phyloP scores from a whole-genome alignment of 2,329 filamentous ascomycete species.

The Metarhizium brunneum region DNA sequence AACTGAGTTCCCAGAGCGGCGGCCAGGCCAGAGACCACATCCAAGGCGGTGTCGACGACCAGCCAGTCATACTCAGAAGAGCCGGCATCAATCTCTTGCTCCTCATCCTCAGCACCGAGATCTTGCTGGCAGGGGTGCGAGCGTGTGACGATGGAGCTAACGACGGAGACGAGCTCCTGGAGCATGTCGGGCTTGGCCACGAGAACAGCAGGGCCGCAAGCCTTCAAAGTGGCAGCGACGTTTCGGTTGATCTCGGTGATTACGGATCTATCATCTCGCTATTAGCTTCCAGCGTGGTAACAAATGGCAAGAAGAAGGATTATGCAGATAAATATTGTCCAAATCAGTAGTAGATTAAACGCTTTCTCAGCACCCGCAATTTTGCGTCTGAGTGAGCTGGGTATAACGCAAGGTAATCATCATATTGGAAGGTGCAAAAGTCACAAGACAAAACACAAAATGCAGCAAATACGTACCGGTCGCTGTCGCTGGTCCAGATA shows the following conservation, averaged over 20 bases:
- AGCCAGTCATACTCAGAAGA: conserved; percentile 97
- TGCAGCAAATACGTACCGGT: conserved; percentile 61
- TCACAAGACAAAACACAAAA: conserved; percentile 3
- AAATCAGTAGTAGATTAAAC: conserved; percentile 32
- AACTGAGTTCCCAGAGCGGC: conserved; percentile 75
- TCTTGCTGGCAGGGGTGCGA: conserved; percentile 91
- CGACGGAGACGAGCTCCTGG: conserved; percentile 64
- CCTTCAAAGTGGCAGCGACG: conserved; percentile 79
- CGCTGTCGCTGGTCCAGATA: conserved; percentile 82
- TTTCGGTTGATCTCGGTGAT: conserved; percentile 95
- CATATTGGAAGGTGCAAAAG: conserved; percentile 38
- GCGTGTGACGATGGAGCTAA: conserved; percentile 76
- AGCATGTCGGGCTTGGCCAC: conserved; percentile 58
- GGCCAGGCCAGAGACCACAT: conserved; percentile 78
- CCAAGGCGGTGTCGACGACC: conserved; percentile 86
- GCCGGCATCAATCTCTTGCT: conserved; percentile 61
- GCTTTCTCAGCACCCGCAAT: conserved; percentile 83
- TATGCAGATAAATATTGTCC: conserved; percentile 5
- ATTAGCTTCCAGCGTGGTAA: not conserved
- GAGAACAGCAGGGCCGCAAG: conserved; percentile 80
- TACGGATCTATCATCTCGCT: conserved; percentile 51
- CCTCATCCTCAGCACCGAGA: conserved; percentile 71
- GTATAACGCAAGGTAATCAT: conserved; percentile 91
- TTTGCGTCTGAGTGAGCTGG: conserved; percentile 99
- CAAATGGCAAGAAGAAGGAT: not conserved